Percentiles rank a stretch among this genome's conserved stretches.
Conservation (phyloP, 2,329 filamentous ascomycete genomes). For the Exutisphaerella laricina region DNA sequence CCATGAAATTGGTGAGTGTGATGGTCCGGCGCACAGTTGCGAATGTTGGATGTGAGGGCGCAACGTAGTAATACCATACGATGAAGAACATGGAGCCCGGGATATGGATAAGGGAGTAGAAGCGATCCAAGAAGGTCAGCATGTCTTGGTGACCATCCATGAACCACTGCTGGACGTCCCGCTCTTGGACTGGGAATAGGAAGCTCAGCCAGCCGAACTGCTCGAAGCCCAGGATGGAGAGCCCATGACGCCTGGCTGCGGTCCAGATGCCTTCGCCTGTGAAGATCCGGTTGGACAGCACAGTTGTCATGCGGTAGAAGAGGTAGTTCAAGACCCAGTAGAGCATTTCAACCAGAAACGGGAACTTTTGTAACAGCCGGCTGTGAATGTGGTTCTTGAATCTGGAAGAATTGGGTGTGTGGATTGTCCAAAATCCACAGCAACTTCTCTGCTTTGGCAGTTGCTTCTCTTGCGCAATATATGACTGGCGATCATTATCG, state of each 20-base stretch:
- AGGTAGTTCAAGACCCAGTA: slow-evolving; percentile 64
- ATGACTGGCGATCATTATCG: slow-evolving; percentile 33
- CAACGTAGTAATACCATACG: slow-evolving; percentile 54
- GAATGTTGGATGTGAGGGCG: slow-evolving; percentile 43
- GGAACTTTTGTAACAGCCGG: slow-evolving; percentile 59
- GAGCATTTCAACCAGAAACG: slow-evolving; percentile 67
- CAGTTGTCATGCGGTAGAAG: slow-evolving; percentile 53
- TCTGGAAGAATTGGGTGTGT: slow-evolving; percentile 37
- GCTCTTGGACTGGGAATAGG: slow-evolving; percentile 49
- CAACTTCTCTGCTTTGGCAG: slow-evolving; percentile 47
- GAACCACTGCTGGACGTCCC: slow-evolving; percentile 53
- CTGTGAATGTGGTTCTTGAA: slow-evolving; percentile 57
- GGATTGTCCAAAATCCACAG: slow-evolving; percentile 46
- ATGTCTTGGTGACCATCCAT: slow-evolving; percentile 49
- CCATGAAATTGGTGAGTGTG: slow-evolving; percentile 47
- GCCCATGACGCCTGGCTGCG: slow-evolving; percentile 50
- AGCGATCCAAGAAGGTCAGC: slow-evolving; percentile 52
- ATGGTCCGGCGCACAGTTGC: slow-evolving; percentile 38
- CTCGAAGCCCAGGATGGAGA: slow-evolving; percentile 51
- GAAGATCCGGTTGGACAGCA: slow-evolving; percentile 30
- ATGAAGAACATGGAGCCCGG: slow-evolving; percentile 50
- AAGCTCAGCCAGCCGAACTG: slow-evolving; percentile 46
- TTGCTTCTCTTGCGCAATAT: slow-evolving; percentile 34
- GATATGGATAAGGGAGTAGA: slow-evolving; percentile 56
- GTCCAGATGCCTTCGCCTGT: slow-evolving; percentile 49